Evolutionary conservation across 2,329 filamentous ascomycete genomes (phyloP).

Genomic region (Xylariaceae sp.): DNA sequence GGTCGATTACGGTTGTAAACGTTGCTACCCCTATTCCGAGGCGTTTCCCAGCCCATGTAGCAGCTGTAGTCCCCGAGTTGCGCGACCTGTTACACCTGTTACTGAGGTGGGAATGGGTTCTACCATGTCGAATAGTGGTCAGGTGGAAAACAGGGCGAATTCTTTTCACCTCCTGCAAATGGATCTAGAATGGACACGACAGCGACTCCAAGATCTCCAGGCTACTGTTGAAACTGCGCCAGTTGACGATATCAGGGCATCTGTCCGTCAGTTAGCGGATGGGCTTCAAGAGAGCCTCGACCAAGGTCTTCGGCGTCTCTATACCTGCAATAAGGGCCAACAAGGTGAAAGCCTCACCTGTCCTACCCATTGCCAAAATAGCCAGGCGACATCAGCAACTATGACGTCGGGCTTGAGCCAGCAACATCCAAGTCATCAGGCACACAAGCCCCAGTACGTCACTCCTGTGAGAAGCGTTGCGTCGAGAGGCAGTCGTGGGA

Average conservation of each 20-base stretch:
- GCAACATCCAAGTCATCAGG: too few relatives aligned
- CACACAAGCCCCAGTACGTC: too few relatives aligned
- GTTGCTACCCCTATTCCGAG: too few relatives aligned
- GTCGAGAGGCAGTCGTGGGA: too few relatives aligned
- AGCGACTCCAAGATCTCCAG: constrained; percentile 2
- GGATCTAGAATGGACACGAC: neutral
- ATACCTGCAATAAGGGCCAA: neutral
- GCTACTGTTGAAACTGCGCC: neutral
- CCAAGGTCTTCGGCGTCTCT: neutral
- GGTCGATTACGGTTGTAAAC: too few relatives aligned
- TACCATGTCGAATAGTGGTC: neutral
- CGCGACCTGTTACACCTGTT: neutral
- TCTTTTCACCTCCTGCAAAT: constrained; percentile 4
- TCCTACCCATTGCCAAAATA: too few relatives aligned
- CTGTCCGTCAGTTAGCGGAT: neutral
- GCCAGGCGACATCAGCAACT: too few relatives aligned
- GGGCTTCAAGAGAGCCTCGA: neutral
- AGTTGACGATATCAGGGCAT: neutral
- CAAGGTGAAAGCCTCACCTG: too few relatives aligned
- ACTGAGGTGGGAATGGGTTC: neutral
- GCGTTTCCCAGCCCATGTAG: too few relatives aligned
- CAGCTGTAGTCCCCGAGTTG: too few relatives aligned
- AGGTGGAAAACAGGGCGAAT: neutral
- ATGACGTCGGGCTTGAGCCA: too few relatives aligned
- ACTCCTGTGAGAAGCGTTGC: too few relatives aligned